Conservation (phyloP, 495 filamentous ascomycete species). For the Penicillium cinerascens region DNA sequence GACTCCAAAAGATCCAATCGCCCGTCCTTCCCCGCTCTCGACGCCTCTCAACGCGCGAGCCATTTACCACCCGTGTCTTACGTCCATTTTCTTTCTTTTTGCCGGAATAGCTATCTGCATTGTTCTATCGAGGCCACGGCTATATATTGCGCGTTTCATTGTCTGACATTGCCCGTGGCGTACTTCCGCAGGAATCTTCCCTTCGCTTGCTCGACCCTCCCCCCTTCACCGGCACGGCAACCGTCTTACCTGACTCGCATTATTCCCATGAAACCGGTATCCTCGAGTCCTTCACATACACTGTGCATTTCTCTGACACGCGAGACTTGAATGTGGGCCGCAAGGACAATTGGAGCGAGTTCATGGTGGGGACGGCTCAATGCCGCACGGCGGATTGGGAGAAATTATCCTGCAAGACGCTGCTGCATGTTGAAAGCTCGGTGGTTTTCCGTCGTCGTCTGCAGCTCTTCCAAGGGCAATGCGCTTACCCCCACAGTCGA, state of each 20-base stretch:
- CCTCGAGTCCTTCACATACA: not conserved
- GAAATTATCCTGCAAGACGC: not conserved
- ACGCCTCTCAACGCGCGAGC: slow-evolving; percentile 24
- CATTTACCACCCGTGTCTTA: slow-evolving; percentile 9
- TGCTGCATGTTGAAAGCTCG: not conserved
- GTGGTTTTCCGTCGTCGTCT: not conserved
- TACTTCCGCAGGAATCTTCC: not conserved
- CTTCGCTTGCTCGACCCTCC: not conserved
- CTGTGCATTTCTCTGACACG: not conserved
- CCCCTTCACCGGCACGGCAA: slow-evolving; percentile 9
- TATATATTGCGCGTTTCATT: not conserved
- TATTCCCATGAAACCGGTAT: not conserved
- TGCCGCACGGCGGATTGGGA: not conserved
- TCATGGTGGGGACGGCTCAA: not conserved
- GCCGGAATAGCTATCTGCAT: not conserved
- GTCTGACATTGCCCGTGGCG: not conserved
- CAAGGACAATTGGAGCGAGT: not conserved
- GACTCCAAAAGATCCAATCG: slow-evolving; percentile 34
- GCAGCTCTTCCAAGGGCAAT: not conserved
- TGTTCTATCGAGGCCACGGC: not conserved
- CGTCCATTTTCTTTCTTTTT: slow-evolving; percentile 5
- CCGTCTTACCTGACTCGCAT: not conserved
- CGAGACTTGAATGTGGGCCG: slow-evolving; percentile 1
- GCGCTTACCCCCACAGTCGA: not conserved
- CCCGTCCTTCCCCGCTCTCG: slow-evolving; percentile 32